These are phyloP conservation scores for Achaetomiella virescens DNA, from an alignment of 495 filamentous ascomycete genomes.

Conservation along the genomic window DNA sequence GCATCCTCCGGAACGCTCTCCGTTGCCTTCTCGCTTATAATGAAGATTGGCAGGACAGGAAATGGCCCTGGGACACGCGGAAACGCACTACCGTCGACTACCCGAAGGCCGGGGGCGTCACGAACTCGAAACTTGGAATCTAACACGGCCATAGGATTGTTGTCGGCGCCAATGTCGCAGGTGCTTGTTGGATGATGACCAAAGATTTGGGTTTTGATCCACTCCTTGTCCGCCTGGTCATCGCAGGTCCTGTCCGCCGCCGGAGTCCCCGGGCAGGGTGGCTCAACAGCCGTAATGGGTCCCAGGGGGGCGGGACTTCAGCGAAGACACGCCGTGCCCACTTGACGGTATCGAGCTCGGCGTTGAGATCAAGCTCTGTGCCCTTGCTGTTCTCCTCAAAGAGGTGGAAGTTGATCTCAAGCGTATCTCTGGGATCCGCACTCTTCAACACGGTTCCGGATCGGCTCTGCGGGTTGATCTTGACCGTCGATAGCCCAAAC, in stretches of 20 bases:
- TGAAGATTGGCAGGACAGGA: constrained; percentile 43
- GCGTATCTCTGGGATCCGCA: constrained; percentile 37
- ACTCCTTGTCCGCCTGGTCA: constrained; percentile 14
- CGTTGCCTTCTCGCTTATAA: constrained; percentile 50
- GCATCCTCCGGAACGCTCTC: constrained; percentile 36
- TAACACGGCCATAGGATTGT: constrained; percentile 32
- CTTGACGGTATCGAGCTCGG: constrained; percentile 50
- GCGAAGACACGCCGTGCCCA: constrained; percentile 41
- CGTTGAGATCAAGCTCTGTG: constrained; percentile 30
- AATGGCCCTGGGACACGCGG: constrained; percentile 41
- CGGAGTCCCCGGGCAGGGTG: constrained; percentile 44
- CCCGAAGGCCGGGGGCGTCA: constrained; percentile 32
- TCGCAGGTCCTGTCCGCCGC: constrained; percentile 24
- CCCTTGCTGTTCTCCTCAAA: constrained; percentile 30
- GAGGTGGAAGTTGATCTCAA: constrained; percentile 42
- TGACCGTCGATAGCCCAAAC: constrained; percentile 19
- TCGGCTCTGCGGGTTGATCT: constrained; percentile 31
- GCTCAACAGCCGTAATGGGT: constrained; percentile 38
- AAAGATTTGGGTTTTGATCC: constrained; percentile 33
- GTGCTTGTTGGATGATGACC: constrained; percentile 36
- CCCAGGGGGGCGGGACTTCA: constrained; percentile 25
- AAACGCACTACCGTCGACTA: constrained; percentile 41
- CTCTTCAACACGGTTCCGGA: constrained; percentile 39
- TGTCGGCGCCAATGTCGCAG: constrained; percentile 32
- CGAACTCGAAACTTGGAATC: constrained; percentile 35